Evolutionary conservation across 805 yeast species (phyloP), one percentile per base, ranked within the genome.

Genomic region (Ogataea methylovora): DNA sequence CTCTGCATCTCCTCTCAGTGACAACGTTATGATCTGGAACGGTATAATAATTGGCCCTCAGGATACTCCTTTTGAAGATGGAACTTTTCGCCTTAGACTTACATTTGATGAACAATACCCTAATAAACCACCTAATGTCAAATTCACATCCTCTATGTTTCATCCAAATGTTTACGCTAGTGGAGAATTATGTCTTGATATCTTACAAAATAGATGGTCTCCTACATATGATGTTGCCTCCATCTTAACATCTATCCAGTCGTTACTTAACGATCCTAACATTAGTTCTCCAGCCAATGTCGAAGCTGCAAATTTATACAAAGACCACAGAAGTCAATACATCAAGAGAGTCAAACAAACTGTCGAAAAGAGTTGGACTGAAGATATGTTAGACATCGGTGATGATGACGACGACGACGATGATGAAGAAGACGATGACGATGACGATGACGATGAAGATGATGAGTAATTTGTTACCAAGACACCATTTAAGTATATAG

Each of bases 161-260:
- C 98, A 92, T 56, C 98, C 98, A 3, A 92, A 92, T 54, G 97
- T 92, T 3, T 92, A 92, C 52, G 95, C 94, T 8, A 73, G 80
- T 30, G 98, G 98, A 18, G 97, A 92, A 52, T 74, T 92, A 42
- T 92, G 98, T 63, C 71, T 92, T 43, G 98, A 92, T 62, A 92
- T 92, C 45, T 66, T 92, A 45, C 98, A 92, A 56, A 92, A 90
- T 63, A 71, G 97, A 55, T 92, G 98, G 98, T 83, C 95, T 18
- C 98, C 98, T 10, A 92, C 98, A 1, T 92, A 90, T 54, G 98
- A 92, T 53, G 98, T 92, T 25, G 87, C 95, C 9, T 86, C 95
- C 10, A 90, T 92, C 37, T 68, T 92, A 47, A 92, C 98, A 1
- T 84, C 95, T 19, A 79, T 92, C 38, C 98, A 92, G 57, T 79